These are phyloP conservation scores for Colletotrichum tofieldiae DNA, from an alignment of 2,329 filamentous ascomycete species.

Conservation along the genomic window DNA sequence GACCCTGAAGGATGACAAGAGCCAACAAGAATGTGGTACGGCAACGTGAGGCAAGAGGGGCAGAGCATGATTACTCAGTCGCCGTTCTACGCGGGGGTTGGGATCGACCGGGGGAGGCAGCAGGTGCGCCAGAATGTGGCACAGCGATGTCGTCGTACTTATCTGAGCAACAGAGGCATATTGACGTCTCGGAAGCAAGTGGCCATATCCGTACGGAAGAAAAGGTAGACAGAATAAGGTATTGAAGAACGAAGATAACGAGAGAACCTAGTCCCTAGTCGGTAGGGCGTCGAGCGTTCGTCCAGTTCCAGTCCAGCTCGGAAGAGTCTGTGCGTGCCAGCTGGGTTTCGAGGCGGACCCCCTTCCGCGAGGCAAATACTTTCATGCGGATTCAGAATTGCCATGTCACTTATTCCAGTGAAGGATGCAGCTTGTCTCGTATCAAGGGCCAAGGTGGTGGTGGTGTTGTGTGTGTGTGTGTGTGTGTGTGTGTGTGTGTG, in stretches of 20 bases:
- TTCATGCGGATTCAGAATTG: constrained; percentile 4
- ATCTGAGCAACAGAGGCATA: background rate
- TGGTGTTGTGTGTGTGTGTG: background rate
- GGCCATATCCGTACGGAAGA: background rate
- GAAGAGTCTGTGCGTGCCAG: background rate
- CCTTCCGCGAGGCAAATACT: background rate
- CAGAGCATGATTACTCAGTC: background rate
- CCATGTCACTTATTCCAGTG: constrained; percentile 9
- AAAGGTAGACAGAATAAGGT: background rate
- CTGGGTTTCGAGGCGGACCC: background rate
- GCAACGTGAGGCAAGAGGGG: background rate
- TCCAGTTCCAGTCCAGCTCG: background rate
- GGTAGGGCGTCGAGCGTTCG: background rate
- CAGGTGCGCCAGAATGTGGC: background rate
- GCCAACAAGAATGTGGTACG: background rate
- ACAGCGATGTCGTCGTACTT: background rate
- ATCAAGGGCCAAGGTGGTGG: background rate
- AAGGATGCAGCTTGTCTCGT: constrained; percentile 6
- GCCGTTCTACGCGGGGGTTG: background rate
- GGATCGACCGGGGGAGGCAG: background rate
- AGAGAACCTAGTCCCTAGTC: background rate
- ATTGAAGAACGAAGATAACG: background rate
- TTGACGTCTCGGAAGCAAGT: background rate
- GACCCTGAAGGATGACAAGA: background rate
- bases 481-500: background rate